phyloP scores from a whole-genome alignment of 2,329 filamentous ascomycete species.

The Colletotrichum phormii region DNA sequence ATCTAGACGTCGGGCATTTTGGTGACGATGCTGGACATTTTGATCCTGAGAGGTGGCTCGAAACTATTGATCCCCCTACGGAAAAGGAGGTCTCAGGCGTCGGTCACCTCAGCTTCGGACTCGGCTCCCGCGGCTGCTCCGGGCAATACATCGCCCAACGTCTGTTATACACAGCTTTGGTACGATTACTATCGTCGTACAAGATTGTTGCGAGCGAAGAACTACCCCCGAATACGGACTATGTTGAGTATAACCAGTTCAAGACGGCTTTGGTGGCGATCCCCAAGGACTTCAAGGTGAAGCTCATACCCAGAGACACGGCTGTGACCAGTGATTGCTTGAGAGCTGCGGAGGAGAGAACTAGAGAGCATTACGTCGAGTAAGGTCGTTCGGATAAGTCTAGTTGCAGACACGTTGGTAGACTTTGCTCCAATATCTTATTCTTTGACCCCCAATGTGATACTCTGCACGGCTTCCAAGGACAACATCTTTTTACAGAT shows the following conservation, averaged over 20 bases:
- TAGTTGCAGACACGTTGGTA: neutral
- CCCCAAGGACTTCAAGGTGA: slow-evolving; percentile 72
- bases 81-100: slow-evolving; percentile 65
- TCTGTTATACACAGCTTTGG: slow-evolving; percentile 70
- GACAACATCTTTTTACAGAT: too few relatives aligned
- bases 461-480: too few relatives aligned
- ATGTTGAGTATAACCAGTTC: slow-evolving; percentile 67
- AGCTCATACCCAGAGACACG: slow-evolving; percentile 60
- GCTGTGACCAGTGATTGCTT: slow-evolving; percentile 39
- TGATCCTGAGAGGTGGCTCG: slow-evolving; percentile 76
- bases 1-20: slow-evolving; percentile 79
- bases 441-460: too few relatives aligned
- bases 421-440: too few relatives aligned
- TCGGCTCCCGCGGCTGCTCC: slow-evolving; percentile 72
- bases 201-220: slow-evolving; percentile 55
- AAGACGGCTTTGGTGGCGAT: slow-evolving; percentile 71
- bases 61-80: neutral
- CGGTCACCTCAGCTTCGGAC: slow-evolving; percentile 72
- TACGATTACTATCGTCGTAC: slow-evolving; percentile 70
- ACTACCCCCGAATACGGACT: slow-evolving; percentile 64
- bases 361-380: neutral
- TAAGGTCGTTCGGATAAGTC: neutral
- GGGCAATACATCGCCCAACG: slow-evolving; percentile 73
- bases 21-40: slow-evolving; percentile 71
- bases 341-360: neutral